Conservation (phyloP, 441 rosid genomes). For the Manihot esculenta region DNA sequence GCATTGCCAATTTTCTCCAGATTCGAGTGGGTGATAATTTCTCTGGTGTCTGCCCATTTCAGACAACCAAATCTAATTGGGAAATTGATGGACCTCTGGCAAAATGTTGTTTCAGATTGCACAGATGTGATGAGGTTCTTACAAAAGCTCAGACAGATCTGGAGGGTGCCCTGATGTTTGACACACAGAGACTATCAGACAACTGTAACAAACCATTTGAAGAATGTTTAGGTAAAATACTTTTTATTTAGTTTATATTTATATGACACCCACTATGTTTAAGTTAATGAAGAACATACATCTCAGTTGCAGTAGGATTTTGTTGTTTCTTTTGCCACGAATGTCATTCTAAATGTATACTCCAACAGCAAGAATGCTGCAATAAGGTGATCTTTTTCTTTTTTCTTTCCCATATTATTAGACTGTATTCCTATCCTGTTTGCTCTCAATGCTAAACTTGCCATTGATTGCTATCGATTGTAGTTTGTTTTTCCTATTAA, state of each 20-base stretch:
- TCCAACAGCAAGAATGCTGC: neutral
- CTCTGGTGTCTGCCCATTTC: constrained; percentile 3
- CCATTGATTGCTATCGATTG: neutral
- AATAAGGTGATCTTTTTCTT: constrained; percentile 2
- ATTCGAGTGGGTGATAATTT: neutral
- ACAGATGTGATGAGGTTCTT: neutral
- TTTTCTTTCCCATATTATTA: neutral
- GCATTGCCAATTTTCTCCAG: constrained; percentile 2
- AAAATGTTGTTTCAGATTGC: neutral
- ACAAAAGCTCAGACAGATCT: constrained; percentile 8
- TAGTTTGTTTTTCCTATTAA: neutral
- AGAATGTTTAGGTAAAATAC: neutral
- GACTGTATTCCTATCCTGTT: neutral
- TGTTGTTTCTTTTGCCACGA: neutral
- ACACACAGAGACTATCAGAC: constrained; percentile 12
- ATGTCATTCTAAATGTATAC: neutral
- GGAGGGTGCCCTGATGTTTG: constrained; percentile 3
- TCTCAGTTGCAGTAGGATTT: neutral
- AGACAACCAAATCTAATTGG: constrained; percentile 2
- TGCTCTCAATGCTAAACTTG: neutral
- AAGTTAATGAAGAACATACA: neutral
- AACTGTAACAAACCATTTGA: neutral
- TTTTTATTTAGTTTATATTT: neutral
- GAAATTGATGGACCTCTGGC: neutral
- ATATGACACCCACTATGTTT: constrained; percentile 5